phyloP scores from a whole-genome alignment of 148 eudicot genomes.

The Rhododendron ferrugineum region DNA sequence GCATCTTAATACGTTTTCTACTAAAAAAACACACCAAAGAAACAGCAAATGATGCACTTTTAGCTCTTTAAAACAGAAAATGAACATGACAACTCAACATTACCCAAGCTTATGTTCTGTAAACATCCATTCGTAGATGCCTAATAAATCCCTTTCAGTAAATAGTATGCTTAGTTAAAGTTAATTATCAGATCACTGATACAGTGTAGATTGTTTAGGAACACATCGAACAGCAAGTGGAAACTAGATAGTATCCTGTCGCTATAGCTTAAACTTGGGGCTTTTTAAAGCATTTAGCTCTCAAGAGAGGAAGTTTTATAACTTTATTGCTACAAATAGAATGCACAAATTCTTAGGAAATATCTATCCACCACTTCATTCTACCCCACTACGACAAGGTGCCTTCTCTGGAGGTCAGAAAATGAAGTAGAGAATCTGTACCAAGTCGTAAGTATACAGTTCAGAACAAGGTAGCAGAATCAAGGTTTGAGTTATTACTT shows the following conservation, averaged over 20 bases:
- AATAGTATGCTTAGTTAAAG: neutral
- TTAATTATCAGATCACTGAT: neutral
- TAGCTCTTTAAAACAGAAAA: neutral
- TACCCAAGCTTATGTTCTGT: neutral
- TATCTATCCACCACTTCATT: neutral
- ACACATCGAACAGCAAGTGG: neutral
- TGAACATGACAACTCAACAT: neutral
- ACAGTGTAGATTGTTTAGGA: no score
- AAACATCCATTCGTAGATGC: neutral
- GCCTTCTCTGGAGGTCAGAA: neutral
- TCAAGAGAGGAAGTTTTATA: neutral
- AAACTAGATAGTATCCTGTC: neutral
- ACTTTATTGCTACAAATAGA: neutral
- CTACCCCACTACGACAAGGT: neutral
- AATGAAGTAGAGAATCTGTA: neutral
- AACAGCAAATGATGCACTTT: constrained; percentile 9
- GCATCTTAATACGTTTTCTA: neutral
- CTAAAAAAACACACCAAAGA: constrained; percentile 3
- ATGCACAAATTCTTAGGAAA: neutral
- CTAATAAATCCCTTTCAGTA: neutral
- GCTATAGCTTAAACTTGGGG: neutral
- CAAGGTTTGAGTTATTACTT: neutral
- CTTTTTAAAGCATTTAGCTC: neutral
- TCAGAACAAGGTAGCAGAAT: neutral
- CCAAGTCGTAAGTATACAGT: neutral